A percentile compares a stretch with the other conserved stretches of the same genome.
phyloP scores from a whole-genome alignment of 2,329 filamentous ascomycete species.

The Sclerotinia trifoliorum region DNA sequence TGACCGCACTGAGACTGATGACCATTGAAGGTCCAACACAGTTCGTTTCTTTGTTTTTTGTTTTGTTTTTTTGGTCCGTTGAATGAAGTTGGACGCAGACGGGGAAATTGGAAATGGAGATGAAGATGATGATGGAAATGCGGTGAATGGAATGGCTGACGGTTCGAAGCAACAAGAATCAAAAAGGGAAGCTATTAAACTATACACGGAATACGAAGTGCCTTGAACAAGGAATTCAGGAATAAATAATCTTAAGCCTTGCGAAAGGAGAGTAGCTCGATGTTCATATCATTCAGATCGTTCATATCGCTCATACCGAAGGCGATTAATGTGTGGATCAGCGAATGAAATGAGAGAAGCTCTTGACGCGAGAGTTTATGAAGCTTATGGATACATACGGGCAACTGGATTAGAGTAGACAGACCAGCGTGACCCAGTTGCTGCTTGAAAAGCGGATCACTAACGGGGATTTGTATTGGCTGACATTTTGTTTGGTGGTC shows the following conservation, averaged over 20 bases:
- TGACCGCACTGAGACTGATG: neutral
- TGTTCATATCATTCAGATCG: neutral
- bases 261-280: conserved; percentile 5
- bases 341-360: neutral
- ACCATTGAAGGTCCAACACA: neutral
- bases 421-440: conserved; percentile 4
- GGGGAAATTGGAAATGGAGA: neutral
- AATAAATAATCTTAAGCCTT: conserved; percentile 2
- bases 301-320: neutral
- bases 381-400: too few relatives aligned
- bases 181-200: neutral
- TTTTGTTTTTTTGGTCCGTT: neutral
- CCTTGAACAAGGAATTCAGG: neutral
- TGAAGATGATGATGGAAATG: too few relatives aligned
- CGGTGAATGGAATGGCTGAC: neutral
- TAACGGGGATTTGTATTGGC: neutral
- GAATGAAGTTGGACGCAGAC: too few relatives aligned
- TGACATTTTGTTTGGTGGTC: neutral
- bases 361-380: neutral
- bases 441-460: conserved; percentile 1
- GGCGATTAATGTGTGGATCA: neutral
- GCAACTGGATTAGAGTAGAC: neutral
- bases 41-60: neutral
- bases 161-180: neutral
- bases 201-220: neutral